These are phyloP conservation scores for Danielia reshetovae DNA, from an alignment of 805 yeast species.

Conservation along the genomic window DNA sequence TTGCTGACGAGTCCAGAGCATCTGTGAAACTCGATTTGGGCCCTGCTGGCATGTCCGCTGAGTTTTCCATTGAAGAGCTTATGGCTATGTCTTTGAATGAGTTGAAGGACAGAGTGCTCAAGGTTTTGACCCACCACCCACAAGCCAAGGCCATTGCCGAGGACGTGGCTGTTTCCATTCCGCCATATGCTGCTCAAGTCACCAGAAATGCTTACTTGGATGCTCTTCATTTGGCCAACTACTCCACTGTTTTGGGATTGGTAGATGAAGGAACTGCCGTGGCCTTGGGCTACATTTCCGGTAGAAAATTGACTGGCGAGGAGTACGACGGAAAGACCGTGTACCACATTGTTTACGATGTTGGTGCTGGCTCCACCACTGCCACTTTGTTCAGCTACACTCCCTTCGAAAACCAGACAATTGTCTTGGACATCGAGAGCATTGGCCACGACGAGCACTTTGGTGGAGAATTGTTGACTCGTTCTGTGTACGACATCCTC, in stretches of 20 bases:
- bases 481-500: slow-evolving; percentile 57
- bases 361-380: slow-evolving; percentile 89
- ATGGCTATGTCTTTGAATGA: slow-evolving; percentile 79
- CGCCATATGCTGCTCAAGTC: slow-evolving; percentile 60
- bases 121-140: slow-evolving; percentile 48
- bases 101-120: slow-evolving; percentile 59
- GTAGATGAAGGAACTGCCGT: slow-evolving; percentile 93
- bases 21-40: slow-evolving; percentile 56
- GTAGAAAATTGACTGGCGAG: slow-evolving; percentile 37
- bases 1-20: slow-evolving; percentile 36
- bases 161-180: slow-evolving; percentile 74
- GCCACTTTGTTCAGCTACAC: slow-evolving; percentile 76
- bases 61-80: slow-evolving; percentile 64
- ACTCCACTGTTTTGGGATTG: slow-evolving; percentile 54
- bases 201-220: slow-evolving; percentile 72
- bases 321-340: slow-evolving; percentile 37
- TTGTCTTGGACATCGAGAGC: slow-evolving; percentile 61
- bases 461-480: slow-evolving; percentile 77
- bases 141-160: slow-evolving; percentile 48
- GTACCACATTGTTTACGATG: slow-evolving; percentile 74
- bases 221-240: slow-evolving; percentile 66
- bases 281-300: slow-evolving; percentile 73
- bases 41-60: slow-evolving; percentile 25
- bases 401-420: slow-evolving; percentile 39
- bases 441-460: slow-evolving; percentile 62